Percentiles rank a stretch among this genome's conserved stretches.
Conservation (phyloP, 1,284 basidiomycete species). For the Ceratobasidium sp. region DNA sequence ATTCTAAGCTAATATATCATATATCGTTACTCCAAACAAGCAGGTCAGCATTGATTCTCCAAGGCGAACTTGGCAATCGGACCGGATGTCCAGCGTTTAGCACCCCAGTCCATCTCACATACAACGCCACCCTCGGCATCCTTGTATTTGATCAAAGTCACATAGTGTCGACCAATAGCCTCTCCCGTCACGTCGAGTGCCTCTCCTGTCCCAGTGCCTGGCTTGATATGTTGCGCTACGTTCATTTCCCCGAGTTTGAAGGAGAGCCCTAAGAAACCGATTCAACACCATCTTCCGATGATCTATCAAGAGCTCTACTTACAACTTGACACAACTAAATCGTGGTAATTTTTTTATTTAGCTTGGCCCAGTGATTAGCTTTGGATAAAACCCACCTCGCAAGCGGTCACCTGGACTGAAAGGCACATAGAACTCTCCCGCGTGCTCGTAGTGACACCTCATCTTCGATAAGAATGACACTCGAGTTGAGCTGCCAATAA, state of each 20-base stretch:
- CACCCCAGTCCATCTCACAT: conserved; percentile 18
- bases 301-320: not conserved
- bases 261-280: not conserved
- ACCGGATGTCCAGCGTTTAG: not conserved
- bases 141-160: conserved; percentile 1
- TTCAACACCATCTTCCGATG: not conserved
- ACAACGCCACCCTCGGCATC: conserved; percentile 7
- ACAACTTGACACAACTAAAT: not conserved
- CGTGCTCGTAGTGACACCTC: conserved; percentile 13
- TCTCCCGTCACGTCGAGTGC: conserved; percentile 12
- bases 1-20: too few relatives aligned
- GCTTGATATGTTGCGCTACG: conserved; percentile 7
- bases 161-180: not conserved
- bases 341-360: not conserved
- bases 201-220: not conserved
- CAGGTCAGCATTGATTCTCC: not conserved
- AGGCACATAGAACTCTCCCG: conserved; percentile 1
- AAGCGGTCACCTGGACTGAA: conserved; percentile 14
- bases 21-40: too few relatives aligned
- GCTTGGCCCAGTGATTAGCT: not conserved
- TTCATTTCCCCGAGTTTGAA: conserved; percentile 13
- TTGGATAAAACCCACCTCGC: not conserved
- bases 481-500: not conserved
- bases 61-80: conserved; percentile 7
- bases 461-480: not conserved